Percentiles rank a stretch among this genome's conserved stretches.
These are phyloP conservation scores for Collariella sp. DNA, from an alignment of 495 filamentous ascomycete species.

Conservation along the genomic window DNA sequence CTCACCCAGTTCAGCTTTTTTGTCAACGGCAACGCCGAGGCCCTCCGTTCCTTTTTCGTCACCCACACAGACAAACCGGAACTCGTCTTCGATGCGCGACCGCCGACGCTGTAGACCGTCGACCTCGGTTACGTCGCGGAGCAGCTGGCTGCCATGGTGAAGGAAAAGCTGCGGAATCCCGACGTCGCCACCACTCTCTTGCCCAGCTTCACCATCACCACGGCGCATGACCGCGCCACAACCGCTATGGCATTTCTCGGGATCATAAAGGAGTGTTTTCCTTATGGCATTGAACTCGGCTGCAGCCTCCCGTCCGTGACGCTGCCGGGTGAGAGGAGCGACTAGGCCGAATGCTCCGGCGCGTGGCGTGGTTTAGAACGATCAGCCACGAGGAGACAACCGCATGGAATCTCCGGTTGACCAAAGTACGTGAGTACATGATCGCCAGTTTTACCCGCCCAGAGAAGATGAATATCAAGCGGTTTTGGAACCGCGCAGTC, in stretches of 20 bases:
- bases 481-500: not conserved
- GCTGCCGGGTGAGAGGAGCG: slow-evolving; percentile 24
- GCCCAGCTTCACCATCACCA: slow-evolving; percentile 31
- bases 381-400: not conserved
- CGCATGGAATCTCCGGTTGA: not conserved
- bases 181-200: slow-evolving; percentile 22
- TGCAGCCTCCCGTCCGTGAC: slow-evolving; percentile 36
- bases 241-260: slow-evolving; percentile 30
- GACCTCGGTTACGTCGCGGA: not conserved
- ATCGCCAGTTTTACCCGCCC: not conserved
- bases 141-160: not conserved
- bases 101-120: not conserved
- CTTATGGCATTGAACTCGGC: slow-evolving; percentile 3
- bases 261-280: slow-evolving; percentile 24
- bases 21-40: slow-evolving; percentile 41
- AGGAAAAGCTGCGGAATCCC: not conserved
- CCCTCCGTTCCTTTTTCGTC: slow-evolving; percentile 40
- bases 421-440: not conserved
- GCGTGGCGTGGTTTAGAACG: not conserved
- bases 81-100: not conserved
- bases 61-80: slow-evolving; percentile 17
- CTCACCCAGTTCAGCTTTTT: slow-evolving; percentile 47
- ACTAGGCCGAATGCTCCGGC: slow-evolving; percentile 24
- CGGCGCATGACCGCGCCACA: slow-evolving; percentile 19
- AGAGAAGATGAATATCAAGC: not conserved